Evolutionary conservation across 495 filamentous ascomycete genomes (phyloP), one percentile per base, ranked within the genome.

Genomic region (Annulohypoxylon moriforme): DNA sequence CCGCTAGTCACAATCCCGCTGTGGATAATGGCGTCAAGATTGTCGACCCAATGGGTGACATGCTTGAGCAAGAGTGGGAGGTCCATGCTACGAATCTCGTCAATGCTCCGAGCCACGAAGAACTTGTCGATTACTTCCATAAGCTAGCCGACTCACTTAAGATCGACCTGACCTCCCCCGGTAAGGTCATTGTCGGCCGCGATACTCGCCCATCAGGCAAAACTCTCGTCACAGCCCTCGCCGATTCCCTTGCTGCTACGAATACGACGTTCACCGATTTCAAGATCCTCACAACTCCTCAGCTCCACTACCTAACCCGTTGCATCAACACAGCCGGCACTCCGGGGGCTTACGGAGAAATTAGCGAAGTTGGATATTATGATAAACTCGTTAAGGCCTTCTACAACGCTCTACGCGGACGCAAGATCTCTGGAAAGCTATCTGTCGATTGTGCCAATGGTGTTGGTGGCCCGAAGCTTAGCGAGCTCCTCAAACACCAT

Each of bases 21-120:
- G 90, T 91, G 75, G 96, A 99, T 81, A 99, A 99, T 83, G 96
- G 96, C 59, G 93, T 99, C 72, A 99, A 99, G 87, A 86, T 99
- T 69, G 92, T 99, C 70, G 96, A 99, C 81, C 96, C 96, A 11
- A 92, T 97, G 91, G 95, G 95, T 68, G 94, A 97, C 77, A 98
- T 98, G 95, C 86, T 98, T 22, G 93, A 97, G 85, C 93, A 87
- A 68, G 90, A 93, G 66, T 99, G 96, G 96, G 96, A 99, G 83
- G 83, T 82, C 25, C 89, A 94, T 77, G 93, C 93, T 4, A 98
- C 96, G 25, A 86, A 83, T 70, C 87, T 99, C 46, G 94, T 97
- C 67, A 99, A 98, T 75, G 89, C 92, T 42, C 82, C 87, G 3
- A 86, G 85, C 57, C 91, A 97, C 66, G 86, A 91, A 60, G 88